Evolutionary conservation across 495 filamentous ascomycete genomes (phyloP).

Genomic region (Annulohypoxylon maeteangense): DNA sequence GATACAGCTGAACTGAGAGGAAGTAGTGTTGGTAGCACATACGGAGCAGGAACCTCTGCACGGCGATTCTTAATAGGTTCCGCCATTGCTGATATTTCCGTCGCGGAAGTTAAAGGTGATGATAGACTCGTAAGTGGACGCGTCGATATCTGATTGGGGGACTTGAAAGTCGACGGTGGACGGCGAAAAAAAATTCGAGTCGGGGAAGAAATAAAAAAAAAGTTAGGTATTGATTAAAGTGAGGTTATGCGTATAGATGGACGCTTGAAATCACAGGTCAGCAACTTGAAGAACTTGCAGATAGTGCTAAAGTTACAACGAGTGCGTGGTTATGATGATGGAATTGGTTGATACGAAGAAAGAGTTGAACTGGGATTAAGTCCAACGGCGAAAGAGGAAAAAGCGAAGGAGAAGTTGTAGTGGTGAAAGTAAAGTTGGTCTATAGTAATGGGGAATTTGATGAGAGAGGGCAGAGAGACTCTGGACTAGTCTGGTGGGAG

Average conservation of each 20-base stretch:
- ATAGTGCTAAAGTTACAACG: constrained; percentile 14
- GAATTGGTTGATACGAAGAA: constrained; percentile 31
- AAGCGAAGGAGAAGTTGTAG: constrained; percentile 33
- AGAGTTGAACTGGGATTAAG: constrained; percentile 40
- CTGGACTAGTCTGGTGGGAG: constrained; percentile 44
- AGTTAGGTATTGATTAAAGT: constrained; percentile 19
- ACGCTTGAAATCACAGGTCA: constrained; percentile 31
- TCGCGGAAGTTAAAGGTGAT: constrained; percentile 8
- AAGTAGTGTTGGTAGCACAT: constrained; percentile 26
- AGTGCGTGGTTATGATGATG: constrained; percentile 11
- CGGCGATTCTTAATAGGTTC: constrained; percentile 51
- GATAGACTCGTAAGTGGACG: constrained; percentile 17
- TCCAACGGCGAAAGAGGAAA: constrained; percentile 36
- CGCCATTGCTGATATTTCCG: constrained; percentile 44
- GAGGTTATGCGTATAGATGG: constrained; percentile 27
- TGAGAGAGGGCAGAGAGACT: constrained; percentile 42
- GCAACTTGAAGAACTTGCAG: constrained; percentile 19
- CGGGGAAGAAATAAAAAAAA: constrained; percentile 27
- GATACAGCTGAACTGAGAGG: constrained; percentile 12
- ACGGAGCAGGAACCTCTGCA: constrained; percentile 47
- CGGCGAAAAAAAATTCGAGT: constrained; percentile 19
- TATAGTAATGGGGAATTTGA: constrained; percentile 41
- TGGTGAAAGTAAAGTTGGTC: constrained; percentile 38
- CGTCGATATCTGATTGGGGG: constrained; percentile 16
- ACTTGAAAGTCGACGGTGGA: constrained; percentile 26